phyloP scores from a whole-genome alignment of 306 rosid genomes.

The Sicyos baderoa region DNA sequence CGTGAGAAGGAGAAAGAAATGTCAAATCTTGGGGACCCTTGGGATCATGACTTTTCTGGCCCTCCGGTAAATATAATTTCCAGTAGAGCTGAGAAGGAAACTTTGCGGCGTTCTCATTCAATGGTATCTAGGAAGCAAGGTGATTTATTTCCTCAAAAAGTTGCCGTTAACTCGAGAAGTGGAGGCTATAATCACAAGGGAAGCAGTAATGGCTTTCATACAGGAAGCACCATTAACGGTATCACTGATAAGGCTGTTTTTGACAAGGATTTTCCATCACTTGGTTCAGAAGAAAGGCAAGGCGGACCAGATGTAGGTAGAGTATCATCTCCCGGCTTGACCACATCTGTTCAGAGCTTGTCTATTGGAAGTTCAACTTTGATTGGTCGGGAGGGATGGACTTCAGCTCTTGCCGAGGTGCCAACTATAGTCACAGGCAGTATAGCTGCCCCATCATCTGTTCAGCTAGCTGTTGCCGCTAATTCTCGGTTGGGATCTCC shows the following conservation, averaged over 20 bases:
- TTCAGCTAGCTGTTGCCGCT: conserved; percentile 44
- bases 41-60: conserved; percentile 68
- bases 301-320: conserved; percentile 58
- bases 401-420: conserved; percentile 87
- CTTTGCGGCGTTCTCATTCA: conserved; percentile 73
- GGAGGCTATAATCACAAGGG: conserved; percentile 34
- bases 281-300: conserved; percentile 76
- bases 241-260: conserved; percentile 67
- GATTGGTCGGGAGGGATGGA: conserved; percentile 92
- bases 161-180: conserved; percentile 39
- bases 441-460: conserved; percentile 44
- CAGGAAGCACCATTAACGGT: conserved; percentile 47
- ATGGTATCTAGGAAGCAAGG: conserved; percentile 62
- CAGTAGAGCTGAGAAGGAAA: conserved; percentile 69
- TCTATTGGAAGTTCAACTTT: conserved; percentile 65
- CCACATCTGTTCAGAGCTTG: conserved; percentile 61
- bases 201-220: conserved; percentile 48
- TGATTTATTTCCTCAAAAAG: conserved; percentile 47
- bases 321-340: conserved; percentile 78
- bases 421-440: conserved; percentile 54
- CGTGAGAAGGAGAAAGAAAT: conserved; percentile 89
- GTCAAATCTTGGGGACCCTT: conserved; percentile 44
- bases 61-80: conserved; percentile 46
- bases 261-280: conserved; percentile 93
- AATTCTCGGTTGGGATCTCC: conserved; percentile 42